Base-by-base conservation (phyloP, 257 asterid genomes). In the Fraxinus quadrangulata region DNA sequence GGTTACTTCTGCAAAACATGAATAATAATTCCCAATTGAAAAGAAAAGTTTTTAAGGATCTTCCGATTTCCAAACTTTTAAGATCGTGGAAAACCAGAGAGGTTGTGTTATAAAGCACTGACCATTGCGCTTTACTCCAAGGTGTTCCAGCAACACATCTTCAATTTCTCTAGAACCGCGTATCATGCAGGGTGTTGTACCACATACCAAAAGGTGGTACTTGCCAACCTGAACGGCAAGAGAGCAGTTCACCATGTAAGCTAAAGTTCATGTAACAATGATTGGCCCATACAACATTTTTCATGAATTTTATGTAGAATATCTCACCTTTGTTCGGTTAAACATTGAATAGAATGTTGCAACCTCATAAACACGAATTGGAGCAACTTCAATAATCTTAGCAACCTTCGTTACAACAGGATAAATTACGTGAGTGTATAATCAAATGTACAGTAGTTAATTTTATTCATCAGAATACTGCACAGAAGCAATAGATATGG, bases 281-380 rank as follows among this genome's bases (percentile, higher is more conserved):
- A 13, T 37, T 12, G 19, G 73, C 7, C 47, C 39, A 67, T 68
- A 76, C 68, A 71, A 39, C 34, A n/a, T 67, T 28, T 59, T 70
- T 47, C 69, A 37, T 56, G 66, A 71, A 76, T 61, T 33, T 75
- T 45, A 67, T 47, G 56, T 69, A 28, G 23, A 71, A 67, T 17
- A 63, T 76, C 86, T 85, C 84, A 96, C 99, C 96, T 92, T 93
- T 75, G 93, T 54, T 69, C 98, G 85, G 86, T 96, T 96, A 89
- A 96, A 96, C 99, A 96, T 96, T 23, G 99, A 93, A 80, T 96
- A 96, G 90, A 96, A 96, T 81, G 98, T 96, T 81, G 93, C 99
- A 69, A 96, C 99, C 85, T 96, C 99, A 81, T 86, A 96, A 26
- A 96, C 99, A 81, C 99, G 97, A 83, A 96, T 96, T 6, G 99